Conservation (phyloP, 176 grass and related monocot genomes). For the Cocos nucifera region DNA sequence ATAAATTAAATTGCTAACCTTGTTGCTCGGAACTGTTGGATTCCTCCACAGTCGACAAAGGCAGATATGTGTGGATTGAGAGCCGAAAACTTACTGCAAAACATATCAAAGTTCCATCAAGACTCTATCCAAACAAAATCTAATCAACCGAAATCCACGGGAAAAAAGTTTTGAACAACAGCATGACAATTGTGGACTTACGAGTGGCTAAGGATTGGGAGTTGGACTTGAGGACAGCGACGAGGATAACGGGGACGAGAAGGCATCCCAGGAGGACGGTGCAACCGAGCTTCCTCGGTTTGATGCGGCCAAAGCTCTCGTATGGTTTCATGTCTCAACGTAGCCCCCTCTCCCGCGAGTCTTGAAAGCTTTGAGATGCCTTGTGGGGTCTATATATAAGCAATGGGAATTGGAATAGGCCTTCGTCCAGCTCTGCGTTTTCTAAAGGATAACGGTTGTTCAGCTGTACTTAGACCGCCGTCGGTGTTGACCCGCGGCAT, state of each 20-base stretch:
- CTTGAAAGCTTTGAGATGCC: neutral
- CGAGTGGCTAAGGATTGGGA: neutral
- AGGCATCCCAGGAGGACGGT: neutral
- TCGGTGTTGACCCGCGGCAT: no score
- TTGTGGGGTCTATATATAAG: neutral
- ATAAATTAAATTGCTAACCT: neutral
- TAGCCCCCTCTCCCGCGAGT: neutral
- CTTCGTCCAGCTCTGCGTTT: neutral
- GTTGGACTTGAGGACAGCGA: neutral
- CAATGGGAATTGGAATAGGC: neutral
- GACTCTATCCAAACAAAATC: neutral
- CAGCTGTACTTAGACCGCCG: no score
- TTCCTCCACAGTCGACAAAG: neutral
- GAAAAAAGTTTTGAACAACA: neutral
- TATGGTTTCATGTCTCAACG: neutral
- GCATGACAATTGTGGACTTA: neutral
- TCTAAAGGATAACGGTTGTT: neutral
- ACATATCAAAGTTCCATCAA: neutral
- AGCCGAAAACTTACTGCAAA: conserved; percentile 1
- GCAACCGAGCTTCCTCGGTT: neutral
- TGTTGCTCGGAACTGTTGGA: neutral
- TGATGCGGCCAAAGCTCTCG: neutral
- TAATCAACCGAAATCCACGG: neutral
- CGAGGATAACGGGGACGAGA: neutral
- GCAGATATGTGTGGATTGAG: neutral